Evolutionary conservation across 768 basidiomycete genomes (phyloP).

Genomic region (Mycena filopes): DNA sequence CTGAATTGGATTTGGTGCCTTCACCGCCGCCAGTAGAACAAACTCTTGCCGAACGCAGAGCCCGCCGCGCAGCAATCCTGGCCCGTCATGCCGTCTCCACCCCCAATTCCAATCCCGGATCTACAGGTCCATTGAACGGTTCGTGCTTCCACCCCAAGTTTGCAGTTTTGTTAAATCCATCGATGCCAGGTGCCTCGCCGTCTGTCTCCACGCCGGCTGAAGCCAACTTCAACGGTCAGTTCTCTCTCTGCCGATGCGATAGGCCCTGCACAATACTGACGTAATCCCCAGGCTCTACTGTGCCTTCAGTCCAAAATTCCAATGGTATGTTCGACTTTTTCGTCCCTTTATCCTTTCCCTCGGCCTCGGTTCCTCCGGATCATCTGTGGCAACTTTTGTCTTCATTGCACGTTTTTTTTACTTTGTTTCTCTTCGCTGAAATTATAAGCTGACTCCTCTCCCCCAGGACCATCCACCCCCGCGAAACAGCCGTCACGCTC

Average conservation of each 20-base stretch:
- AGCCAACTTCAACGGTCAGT: conserved; percentile 6
- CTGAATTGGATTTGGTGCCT: conserved; percentile 66
- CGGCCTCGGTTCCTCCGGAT: not conserved
- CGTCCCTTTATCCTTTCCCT: not conserved
- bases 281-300: conserved; percentile 11
- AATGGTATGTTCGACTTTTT: conserved; percentile 21
- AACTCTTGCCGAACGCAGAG: conserved; percentile 74
- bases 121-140: conserved; percentile 76
- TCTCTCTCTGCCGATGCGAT: not conserved
- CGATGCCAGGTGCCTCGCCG: conserved; percentile 6
- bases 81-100: conserved; percentile 62
- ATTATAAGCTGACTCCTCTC: not conserved
- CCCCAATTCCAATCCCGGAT: conserved; percentile 66
- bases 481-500: conserved; percentile 29
- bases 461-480: conserved; percentile 16
- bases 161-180: not conserved
- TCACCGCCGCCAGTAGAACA: conserved; percentile 70
- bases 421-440: not conserved
- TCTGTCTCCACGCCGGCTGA: conserved; percentile 13
- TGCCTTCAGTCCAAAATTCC: conserved; percentile 11
- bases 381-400: not conserved
- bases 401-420: not conserved
- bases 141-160: not conserved
- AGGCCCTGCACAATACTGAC: too few relatives aligned
- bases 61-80: conserved; percentile 79